Conservation (phyloP, 129 eudicot genomes). For the Flaveria brownii region DNA sequence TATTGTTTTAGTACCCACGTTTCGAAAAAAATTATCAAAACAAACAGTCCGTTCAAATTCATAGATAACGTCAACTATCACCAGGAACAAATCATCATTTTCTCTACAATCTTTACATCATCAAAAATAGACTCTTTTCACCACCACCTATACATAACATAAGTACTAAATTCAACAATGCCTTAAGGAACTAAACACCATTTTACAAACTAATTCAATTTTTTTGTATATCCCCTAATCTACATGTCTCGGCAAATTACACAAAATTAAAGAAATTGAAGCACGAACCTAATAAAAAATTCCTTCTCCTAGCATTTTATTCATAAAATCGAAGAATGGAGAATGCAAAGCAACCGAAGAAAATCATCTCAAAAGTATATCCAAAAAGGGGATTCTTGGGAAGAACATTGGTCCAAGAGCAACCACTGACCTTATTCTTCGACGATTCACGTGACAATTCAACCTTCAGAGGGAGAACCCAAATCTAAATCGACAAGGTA, state of each 20-base stretch:
- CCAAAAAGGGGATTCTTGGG: conserved; percentile 41
- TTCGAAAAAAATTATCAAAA: too few relatives aligned
- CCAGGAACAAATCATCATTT: too few relatives aligned
- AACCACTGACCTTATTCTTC: conserved; percentile 21
- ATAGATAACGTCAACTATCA: too few relatives aligned
- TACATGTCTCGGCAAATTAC: not conserved
- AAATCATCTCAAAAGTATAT: conserved; percentile 51
- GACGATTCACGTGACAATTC: conserved; percentile 5
- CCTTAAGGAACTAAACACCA: too few relatives aligned
- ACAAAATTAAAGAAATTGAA: not conserved
- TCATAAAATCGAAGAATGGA: conserved; percentile 63
- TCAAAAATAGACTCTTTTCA: too few relatives aligned
- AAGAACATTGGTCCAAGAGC: conserved; percentile 43
- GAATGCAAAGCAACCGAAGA: conserved; percentile 61
- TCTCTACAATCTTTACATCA: too few relatives aligned
- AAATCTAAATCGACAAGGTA: conserved; percentile 14
- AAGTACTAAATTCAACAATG: not conserved
- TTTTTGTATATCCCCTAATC: not conserved
- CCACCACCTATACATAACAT: too few relatives aligned
- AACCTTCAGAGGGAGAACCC: conserved; percentile 3
- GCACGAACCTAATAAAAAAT: conserved; percentile 65
- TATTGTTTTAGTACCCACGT: too few relatives aligned
- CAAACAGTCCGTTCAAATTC: too few relatives aligned
- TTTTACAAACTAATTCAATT: not conserved
- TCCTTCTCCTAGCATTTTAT: conserved; percentile 61